Base-by-base conservation (phyloP, 1,284 basidiomycete genomes). In the Caloboletus inedulis region DNA sequence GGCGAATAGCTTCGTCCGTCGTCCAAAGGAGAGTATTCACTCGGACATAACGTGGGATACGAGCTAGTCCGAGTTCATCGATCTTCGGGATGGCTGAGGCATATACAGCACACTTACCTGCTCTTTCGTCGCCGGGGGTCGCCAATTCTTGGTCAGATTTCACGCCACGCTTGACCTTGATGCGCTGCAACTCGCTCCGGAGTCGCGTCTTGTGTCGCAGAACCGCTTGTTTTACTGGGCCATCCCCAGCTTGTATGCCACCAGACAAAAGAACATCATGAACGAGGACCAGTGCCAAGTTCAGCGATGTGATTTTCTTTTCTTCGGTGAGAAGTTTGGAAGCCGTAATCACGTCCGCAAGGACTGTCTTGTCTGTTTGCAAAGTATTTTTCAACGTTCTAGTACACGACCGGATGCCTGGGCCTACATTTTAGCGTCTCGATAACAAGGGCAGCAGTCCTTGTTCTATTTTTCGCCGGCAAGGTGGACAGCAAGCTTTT, bases 391-490 rank as follows among this genome's bases (percentile, higher is more conserved):
- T 64, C 36, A 62, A 36, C 19, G 48, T 37, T 45, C 45, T 12
- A 1, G 45, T 13, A 18, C 25, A 36, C 7, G 6, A 27, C 30
- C 19, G 12, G n/a, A 36, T 29, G 27, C 19, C 39, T 6, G 25
- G 37, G 63, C 87, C 75, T 71, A 95, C 94, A 95, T 79, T 95
- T 95, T 43, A 97, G 74, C 1, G 92, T 94, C 74, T 95, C 91
- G 48, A 96, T 94, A 33, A 95, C 82, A 31, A 94, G 80, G 47
- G 86, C 87, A 41, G 85, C 79, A 2, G 81, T 86, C 51, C 89
- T 79, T 69, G 90, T 93, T 64, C 90, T 81, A 62, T 85, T 82
- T 64, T 86, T 89, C 63, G 85, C 81, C 14, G 87, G 82, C 19
- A 92, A 75, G 30, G 81, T 81, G 21, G 83, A 82, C 47, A 93